Conservation (phyloP, 2,329 filamentous ascomycete genomes). For the Chrysoporthe puriensis region DNA sequence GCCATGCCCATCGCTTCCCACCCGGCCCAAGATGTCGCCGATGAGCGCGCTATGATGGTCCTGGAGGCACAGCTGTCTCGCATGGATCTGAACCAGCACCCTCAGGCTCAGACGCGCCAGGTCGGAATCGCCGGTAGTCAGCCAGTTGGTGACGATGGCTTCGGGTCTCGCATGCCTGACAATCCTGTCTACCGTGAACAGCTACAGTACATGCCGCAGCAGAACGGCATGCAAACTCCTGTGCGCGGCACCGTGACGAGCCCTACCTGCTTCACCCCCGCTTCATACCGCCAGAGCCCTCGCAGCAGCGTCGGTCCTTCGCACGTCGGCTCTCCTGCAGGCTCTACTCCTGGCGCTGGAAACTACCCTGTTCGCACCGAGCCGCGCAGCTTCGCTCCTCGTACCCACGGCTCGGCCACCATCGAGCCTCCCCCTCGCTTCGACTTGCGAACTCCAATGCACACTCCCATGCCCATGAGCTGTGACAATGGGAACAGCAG, state of each 20-base stretch:
- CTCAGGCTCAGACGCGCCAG: conserved; percentile 5
- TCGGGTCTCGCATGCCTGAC: neutral
- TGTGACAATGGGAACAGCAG: neutral
- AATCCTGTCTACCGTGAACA: neutral
- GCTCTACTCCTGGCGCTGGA: neutral
- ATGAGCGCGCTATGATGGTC: conserved; percentile 19
- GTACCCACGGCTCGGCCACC: conserved; percentile 35
- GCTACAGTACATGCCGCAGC: conserved; percentile 6
- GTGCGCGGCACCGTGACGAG: neutral
- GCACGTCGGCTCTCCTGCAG: conserved; percentile 4
- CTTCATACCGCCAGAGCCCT: neutral
- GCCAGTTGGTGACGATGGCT: no score
- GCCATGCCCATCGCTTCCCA: neutral
- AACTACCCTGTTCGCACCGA: conserved; percentile 38
- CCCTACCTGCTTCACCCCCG: conserved; percentile 4
- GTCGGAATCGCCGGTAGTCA: neutral
- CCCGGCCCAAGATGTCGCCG: neutral
- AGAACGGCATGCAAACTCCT: conserved; percentile 2
- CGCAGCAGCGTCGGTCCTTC: neutral
- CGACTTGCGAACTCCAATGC: conserved; percentile 30
- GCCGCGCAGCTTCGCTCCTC: conserved; percentile 47
- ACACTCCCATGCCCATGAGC: neutral
- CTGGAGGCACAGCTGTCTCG: conserved; percentile 20
- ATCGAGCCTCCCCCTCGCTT: conserved; percentile 45
- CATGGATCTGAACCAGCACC: neutral